These are phyloP conservation scores for Coriaria nepalensis DNA, from an alignment of 306 rosid genomes.

Conservation along the genomic window DNA sequence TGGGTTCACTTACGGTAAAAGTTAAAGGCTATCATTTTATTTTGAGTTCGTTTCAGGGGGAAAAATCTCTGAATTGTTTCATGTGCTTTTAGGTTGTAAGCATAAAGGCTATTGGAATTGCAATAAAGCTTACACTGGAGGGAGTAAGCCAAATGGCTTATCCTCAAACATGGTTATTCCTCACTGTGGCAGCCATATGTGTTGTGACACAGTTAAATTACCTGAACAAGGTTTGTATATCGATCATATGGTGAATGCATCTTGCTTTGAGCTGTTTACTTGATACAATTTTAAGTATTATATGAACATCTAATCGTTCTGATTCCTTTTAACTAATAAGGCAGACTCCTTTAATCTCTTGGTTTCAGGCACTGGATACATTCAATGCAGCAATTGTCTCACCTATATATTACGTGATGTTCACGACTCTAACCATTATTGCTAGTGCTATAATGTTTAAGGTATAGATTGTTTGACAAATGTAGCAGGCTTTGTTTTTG, in stretches of 20 bases:
- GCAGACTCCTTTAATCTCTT: not conserved
- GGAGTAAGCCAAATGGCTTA: constrained; percentile 72
- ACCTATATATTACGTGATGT: constrained; percentile 87
- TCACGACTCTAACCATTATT: constrained; percentile 75
- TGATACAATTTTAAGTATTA: too few species aligned
- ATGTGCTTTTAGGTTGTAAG: constrained; percentile 55
- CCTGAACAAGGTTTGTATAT: constrained; percentile 71
- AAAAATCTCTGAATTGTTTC: not conserved
- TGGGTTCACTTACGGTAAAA: constrained; percentile 84
- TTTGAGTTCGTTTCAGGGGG: not conserved
- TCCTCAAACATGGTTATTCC: constrained; percentile 92
- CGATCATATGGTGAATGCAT: not conserved
- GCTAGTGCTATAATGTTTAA: constrained; percentile 90
- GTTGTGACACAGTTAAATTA: constrained; percentile 83
- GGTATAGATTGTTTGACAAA: constrained; percentile 19
- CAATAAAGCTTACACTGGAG: constrained; percentile 76
- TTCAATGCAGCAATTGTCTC: constrained; percentile 73
- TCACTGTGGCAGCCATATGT: constrained; percentile 63
- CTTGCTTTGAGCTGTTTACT: too few species aligned
- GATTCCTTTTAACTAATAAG: too few species aligned
- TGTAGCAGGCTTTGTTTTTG: too few species aligned
- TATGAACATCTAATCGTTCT: too few species aligned
- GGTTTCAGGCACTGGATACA: constrained; percentile 77
- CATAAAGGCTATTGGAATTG: constrained; percentile 93
- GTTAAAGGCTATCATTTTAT: not conserved